Evolutionary conservation across 768 basidiomycete genomes (phyloP), one percentile per base, ranked within the genome.

Genomic region (Piloderma croceum): DNA sequence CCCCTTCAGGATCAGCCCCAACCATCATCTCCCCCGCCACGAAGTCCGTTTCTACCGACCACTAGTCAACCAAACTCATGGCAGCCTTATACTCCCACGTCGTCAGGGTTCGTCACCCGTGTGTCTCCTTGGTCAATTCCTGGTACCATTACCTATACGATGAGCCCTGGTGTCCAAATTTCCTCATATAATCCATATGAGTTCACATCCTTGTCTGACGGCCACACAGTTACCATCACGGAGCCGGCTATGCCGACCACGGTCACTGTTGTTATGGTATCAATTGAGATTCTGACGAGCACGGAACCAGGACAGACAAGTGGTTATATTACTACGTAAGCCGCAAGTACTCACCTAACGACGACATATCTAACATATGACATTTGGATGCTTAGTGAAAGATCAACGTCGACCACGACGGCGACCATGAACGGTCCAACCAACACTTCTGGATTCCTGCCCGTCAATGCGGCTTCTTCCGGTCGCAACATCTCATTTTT

Each of bases 1-100:
- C 19, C 59, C 50, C 39, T 38, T 29, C 25, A 50, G 60, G 19
- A 50, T 48, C 52, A 45, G 23, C 67, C 65, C 6, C 70, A 73
- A 42, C 40, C 51, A 10, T 58, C 53, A 7, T 59, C 50, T 22
- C 60, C 65, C n/a, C 58, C 60, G 3, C 41, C 54, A 9, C 41
- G 50, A 24, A 59, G 64, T 25, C 60, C 63, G 6, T 65, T 61
- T 51, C 38, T 55, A n/a, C 54, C 55, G 10, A 46, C 41, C 36
- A 46, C 34, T 24, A 36, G 32, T 21, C 49, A 18, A 38, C 27
- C 7, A 10, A 24, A 10, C 13, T 38, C 17, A 22, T 37, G 11
- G 17, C 44, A n/a, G 24, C 40, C 31, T 31, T 37, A 17, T 33
- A 19, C 18, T 41, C 3, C 17, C 31, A 21, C 45, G 47, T 18